Conservation (phyloP, 1,284 basidiomycete species). For the Stygiomarasmius scandens region DNA sequence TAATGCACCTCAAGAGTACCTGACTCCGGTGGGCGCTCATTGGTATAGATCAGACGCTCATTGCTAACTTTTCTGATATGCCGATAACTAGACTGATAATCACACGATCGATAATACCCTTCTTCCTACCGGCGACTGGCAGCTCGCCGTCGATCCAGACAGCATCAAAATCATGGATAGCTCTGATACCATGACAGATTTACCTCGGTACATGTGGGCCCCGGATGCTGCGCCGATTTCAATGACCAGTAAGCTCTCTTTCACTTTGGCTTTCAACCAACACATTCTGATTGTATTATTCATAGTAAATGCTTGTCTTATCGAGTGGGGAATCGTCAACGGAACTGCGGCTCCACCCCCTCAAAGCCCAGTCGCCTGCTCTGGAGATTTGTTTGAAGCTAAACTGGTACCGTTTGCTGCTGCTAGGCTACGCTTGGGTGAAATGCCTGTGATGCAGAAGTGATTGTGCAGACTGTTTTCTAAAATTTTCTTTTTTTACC, state of each 20-base stretch:
- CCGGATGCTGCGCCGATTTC: constrained; percentile 38
- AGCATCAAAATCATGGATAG: constrained; percentile 35
- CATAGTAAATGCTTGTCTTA: constrained; percentile 35
- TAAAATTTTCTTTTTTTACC: no score
- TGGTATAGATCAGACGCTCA: background rate
- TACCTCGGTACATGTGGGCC: constrained; percentile 41
- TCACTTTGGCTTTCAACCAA: background rate
- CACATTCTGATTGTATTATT: background rate
- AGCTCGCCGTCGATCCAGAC: constrained; percentile 38
- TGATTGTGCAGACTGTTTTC: no score
- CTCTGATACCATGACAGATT: constrained; percentile 23
- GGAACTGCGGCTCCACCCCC: constrained; percentile 39
- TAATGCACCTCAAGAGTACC: constrained; percentile 33
- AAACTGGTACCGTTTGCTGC: constrained; percentile 41
- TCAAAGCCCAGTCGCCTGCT: constrained; percentile 33
- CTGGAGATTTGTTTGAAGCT: constrained; percentile 31
- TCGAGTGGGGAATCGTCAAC: constrained; percentile 34
- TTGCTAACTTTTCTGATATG: background rate
- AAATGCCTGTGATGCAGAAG: constrained; percentile 36
- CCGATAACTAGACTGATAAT: constrained; percentile 29
- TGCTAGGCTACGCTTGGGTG: constrained; percentile 39
- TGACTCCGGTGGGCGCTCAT: constrained; percentile 29
- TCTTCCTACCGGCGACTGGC: constrained; percentile 38
- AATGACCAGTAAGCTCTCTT: constrained; percentile 29
- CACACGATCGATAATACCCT: constrained; percentile 39